Percentiles rank a stretch among this genome's conserved stretches.
These are phyloP conservation scores for Furcasterigmium sp. DNA, from an alignment of 2,329 filamentous ascomycete genomes.

Conservation along the genomic window DNA sequence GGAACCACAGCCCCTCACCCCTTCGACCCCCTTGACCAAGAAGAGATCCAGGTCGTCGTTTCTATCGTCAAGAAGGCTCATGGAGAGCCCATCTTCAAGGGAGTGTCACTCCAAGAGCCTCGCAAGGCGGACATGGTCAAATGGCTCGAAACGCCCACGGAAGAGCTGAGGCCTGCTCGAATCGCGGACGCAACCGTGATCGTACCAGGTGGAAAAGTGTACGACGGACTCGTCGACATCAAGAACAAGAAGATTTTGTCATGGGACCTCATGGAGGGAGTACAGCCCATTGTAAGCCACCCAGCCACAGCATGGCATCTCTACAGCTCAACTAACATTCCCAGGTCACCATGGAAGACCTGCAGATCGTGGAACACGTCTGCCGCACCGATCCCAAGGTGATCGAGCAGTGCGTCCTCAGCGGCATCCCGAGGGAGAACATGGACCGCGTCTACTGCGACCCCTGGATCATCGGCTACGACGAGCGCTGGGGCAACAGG, in stretches of 20 bases:
- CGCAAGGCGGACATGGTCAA: constrained; percentile 52
- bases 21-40: neutral
- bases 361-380: constrained; percentile 67
- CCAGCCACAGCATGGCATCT: too few species aligned
- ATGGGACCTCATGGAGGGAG: constrained; percentile 39
- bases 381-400: constrained; percentile 66
- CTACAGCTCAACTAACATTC: too few species aligned
- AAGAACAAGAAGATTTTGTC: constrained; percentile 31
- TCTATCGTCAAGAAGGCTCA: neutral
- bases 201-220: constrained; percentile 31
- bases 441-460: constrained; percentile 61
- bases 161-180: constrained; percentile 40
- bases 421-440: constrained; percentile 49
- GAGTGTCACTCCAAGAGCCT: constrained; percentile 61
- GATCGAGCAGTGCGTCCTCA: constrained; percentile 68
- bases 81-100: constrained; percentile 46
- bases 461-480: constrained; percentile 80
- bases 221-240: constrained; percentile 48
- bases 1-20: too few species aligned
- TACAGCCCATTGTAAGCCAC: constrained; percentile 43
- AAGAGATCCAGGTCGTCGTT: neutral
- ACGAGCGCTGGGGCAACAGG: constrained; percentile 68
- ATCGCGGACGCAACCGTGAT: constrained; percentile 43
- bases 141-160: constrained; percentile 46
- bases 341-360: constrained; percentile 74